Base-by-base conservation (phyloP, 2,329 filamentous ascomycete species). In the Ophiocordyceps polyrhachis-furcata region DNA sequence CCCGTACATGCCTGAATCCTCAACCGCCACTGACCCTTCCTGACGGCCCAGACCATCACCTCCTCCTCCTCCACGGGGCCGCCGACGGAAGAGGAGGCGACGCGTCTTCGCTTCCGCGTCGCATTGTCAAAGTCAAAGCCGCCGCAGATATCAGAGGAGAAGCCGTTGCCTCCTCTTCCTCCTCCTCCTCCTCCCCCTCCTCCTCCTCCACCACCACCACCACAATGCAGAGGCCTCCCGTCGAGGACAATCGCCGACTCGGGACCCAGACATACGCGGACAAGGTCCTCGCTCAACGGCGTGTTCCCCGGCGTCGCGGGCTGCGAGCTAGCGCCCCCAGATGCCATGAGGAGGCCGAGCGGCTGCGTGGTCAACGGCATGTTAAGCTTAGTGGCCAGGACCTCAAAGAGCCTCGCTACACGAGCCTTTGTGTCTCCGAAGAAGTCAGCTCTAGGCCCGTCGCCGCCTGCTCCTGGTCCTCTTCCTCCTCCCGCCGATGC, bases 331-430 rank as follows among this genome's bases (percentile, higher is more conserved):
- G 73, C 71, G 12, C 73, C 78, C n/a, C 76, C 77, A 4, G 73
- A 68, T 42, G 73, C 65, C 73, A 83, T 80, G 58, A 83, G 68
- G 35, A 83, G 62, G 8, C 81, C 80, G 1, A 83, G 60, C 0
- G 81, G 75, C 47, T 73, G 67, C 0, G 67, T 69, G 0, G 70
- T 71, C 0, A 67, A 65, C 12, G 81, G 76, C 6, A 87, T 60
- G 49, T 80, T 82, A 51, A 91, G 73, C 58, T 89, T 93, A 31
- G 79, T 80, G 2, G 82, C 76, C n/a, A 94, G 71, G 9, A 93
- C 80, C 52, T 85, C 80, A 50, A 93, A 76, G 6, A 95, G 66
- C 45, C 78, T 79, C 0, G 76, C 71, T 17, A 95, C 69, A 44
- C 84, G 73, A 12, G 74, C 70, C 51, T 81, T 81, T 5, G 79